Evolutionary conservation across 2,329 filamentous ascomycete species (phyloP).

Genomic region (Xylariales sp.): DNA sequence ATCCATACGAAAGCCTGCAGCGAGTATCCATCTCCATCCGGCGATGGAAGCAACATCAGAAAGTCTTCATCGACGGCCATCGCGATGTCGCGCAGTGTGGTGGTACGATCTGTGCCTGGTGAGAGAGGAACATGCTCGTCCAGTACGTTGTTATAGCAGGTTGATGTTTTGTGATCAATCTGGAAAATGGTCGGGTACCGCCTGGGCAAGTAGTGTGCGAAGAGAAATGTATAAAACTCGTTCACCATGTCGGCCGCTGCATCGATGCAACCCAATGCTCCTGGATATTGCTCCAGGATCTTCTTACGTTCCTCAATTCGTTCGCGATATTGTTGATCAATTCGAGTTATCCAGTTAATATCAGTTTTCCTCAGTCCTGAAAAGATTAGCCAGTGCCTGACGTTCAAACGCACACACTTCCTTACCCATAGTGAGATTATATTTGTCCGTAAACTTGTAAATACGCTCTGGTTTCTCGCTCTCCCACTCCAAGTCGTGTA

Average conservation of each 20-base stretch:
- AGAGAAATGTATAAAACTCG: background rate
- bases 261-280: background rate
- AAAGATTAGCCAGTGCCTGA: too few relatives aligned
- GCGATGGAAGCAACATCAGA: background rate
- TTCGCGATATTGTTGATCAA: background rate
- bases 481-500: background rate
- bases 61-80: background rate
- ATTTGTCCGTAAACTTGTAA: background rate
- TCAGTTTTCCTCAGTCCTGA: background rate
- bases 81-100: background rate
- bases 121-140: background rate
- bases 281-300: background rate
- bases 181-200: background rate
- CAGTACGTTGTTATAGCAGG: background rate
- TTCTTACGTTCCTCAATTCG: background rate
- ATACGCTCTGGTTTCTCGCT: background rate
- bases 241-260: background rate
- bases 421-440: background rate
- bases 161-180: background rate
- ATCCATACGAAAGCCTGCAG: background rate
- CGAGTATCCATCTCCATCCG: background rate
- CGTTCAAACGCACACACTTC: too few relatives aligned
- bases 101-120: background rate
- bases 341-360: background rate
- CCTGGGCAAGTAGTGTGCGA: background rate